Evolutionary conservation across 495 filamentous ascomycete genomes (phyloP), one percentile per base, ranked within the genome.

Genomic region (Corynascus novoguineensis): DNA sequence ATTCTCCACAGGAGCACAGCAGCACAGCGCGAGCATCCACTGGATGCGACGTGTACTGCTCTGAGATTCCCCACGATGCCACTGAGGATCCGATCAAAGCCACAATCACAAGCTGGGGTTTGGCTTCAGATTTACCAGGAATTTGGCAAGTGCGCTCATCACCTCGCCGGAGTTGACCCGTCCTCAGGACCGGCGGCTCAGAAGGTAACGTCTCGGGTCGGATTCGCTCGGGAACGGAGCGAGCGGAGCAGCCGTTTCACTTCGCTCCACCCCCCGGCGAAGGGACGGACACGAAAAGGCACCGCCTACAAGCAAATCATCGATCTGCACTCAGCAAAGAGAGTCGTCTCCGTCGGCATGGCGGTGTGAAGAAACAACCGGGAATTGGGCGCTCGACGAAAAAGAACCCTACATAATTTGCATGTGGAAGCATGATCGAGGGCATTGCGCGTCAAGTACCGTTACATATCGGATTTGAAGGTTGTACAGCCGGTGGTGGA

Each of bases 1-100:
- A n/a, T n/a, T 54, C 57, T 34, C 53, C 57, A 53, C 31, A 40
- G 14, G 35, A 38, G 35, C 15, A 41, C n/a, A n/a, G n/a, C n/a
- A n/a, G n/a, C n/a, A n/a, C n/a, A n/a, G n/a, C n/a, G 37, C 21
- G 9, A 28, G n/a, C 22, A 14, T 17, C 27, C 41, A 32, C 35
- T 28, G 7, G 31, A 14, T 29, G 34, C 35, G 46, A 50, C 55
- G 35, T 50, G 37, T 41, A 50, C 42, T 28, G 12, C 7, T 32
- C 1, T 19, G 24, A 34, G 15, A 14, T 24, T 31, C 35, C 44
- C 53, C 53, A 56, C 45, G 45, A 31, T 15, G 35, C 35, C 44
- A 45, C 17, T 24, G 10, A 44, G 40, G 40, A 44, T 44, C 21
- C 10, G 40, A 14, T 22, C 40, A 22, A 24, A 44, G 40, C 40